phyloP scores from a whole-genome alignment of 2,329 filamentous ascomycete species.

The Nemania sp. region DNA sequence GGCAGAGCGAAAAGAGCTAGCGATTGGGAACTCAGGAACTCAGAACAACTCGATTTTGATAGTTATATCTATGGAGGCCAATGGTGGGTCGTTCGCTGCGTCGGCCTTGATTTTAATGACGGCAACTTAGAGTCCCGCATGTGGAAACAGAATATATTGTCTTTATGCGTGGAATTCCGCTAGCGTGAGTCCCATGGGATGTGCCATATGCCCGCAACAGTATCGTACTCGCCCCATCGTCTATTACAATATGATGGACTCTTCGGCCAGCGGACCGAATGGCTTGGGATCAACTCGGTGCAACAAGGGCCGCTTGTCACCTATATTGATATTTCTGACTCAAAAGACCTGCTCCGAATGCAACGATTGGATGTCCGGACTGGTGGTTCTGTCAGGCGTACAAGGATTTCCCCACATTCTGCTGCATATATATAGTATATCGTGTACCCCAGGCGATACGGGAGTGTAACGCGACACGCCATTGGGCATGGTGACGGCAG shows the following conservation, averaged over 20 bases:
- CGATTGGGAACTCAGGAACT: not conserved
- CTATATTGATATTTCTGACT: slow-evolving; percentile 19
- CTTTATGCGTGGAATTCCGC: not conserved
- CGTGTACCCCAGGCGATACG: slow-evolving; percentile 24
- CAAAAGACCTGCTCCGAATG: not conserved
- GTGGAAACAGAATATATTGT: slow-evolving; percentile 1
- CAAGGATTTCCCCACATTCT: slow-evolving; percentile 35
- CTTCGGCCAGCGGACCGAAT: slow-evolving; percentile 31
- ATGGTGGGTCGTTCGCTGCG: not conserved
- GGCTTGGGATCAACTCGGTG: slow-evolving; percentile 22
- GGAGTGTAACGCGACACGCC: not conserved
- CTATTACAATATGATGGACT: not conserved
- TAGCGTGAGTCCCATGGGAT: not conserved
- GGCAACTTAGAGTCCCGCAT: slow-evolving; percentile 9
- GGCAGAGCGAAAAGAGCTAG: not conserved
- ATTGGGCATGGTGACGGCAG: slow-evolving; percentile 14
- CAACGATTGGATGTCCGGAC: slow-evolving; percentile 23
- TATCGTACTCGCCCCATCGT: not conserved
- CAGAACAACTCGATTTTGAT: not conserved
- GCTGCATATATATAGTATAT: slow-evolving; percentile 19
- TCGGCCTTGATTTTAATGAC: not conserved
- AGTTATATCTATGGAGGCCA: slow-evolving; percentile 24
- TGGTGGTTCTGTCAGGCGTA: slow-evolving; percentile 29
- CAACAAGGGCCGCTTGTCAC: slow-evolving; percentile 19
- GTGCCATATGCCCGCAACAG: not conserved